Evolutionary conservation across 495 filamentous ascomycete species (phyloP).

Genomic region (Lophium mytilinum): DNA sequence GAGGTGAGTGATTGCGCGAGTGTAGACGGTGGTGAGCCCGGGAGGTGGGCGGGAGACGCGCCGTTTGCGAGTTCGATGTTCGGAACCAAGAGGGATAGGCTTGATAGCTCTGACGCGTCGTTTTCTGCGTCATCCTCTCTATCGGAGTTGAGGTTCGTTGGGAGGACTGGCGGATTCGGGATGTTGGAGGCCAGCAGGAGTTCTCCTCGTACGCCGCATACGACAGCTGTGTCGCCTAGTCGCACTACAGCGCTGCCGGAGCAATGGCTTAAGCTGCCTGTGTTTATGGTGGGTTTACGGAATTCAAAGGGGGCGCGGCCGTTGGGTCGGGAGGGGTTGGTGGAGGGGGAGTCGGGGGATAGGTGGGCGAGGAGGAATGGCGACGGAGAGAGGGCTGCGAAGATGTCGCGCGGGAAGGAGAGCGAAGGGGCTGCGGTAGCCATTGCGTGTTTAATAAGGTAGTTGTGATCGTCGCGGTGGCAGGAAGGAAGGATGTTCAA

Average conservation of each 20-base stretch:
- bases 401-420: slow-evolving; percentile 69
- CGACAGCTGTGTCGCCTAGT: slow-evolving; percentile 78
- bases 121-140: slow-evolving; percentile 14
- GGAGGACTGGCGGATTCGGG: slow-evolving; percentile 37
- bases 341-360: slow-evolving; percentile 46
- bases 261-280: slow-evolving; percentile 73
- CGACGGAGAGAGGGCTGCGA: slow-evolving; percentile 81
- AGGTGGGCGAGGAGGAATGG: slow-evolving; percentile 87
- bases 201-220: slow-evolving; percentile 85
- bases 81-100: slow-evolving; percentile 72
- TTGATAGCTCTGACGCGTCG: slow-evolving; percentile 40
- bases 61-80: slow-evolving; percentile 88
- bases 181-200: slow-evolving; percentile 65
- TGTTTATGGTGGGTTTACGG: slow-evolving; percentile 63
- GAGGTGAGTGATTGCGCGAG: slow-evolving; percentile 78
- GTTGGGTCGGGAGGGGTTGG: slow-evolving; percentile 61
- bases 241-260: slow-evolving; percentile 84
- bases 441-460: background rate
- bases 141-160: background rate
- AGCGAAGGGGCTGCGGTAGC: slow-evolving; percentile 38
- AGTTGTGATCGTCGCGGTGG: background rate
- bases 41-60: slow-evolving; percentile 74
- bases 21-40: slow-evolving; percentile 68
- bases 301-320: slow-evolving; percentile 62
- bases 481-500: no score